phyloP scores from a whole-genome alignment of 2,329 filamentous ascomycete species.

The Meredithiella fracta region DNA sequence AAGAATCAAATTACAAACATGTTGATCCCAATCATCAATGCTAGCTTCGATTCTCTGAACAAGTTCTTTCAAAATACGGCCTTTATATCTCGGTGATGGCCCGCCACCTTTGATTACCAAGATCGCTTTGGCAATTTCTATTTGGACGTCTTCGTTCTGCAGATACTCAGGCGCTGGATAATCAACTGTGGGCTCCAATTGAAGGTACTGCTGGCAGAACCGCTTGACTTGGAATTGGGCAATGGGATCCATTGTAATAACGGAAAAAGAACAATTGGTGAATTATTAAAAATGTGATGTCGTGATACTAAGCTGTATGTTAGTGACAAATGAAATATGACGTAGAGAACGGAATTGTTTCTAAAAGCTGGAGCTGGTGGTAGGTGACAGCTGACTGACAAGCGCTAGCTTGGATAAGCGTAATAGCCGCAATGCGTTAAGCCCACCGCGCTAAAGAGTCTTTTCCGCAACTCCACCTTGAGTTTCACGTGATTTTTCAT shows the following conservation, averaged over 20 bases:
- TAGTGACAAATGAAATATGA: too few relatives aligned
- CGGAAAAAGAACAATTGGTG: background rate
- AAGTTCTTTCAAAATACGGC: slow-evolving; percentile 58
- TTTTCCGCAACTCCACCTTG: too few relatives aligned
- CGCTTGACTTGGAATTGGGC: slow-evolving; percentile 21
- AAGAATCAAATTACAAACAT: slow-evolving; percentile 40
- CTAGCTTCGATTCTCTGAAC: slow-evolving; percentile 52
- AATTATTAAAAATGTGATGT: too few relatives aligned
- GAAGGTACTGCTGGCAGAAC: slow-evolving; percentile 63
- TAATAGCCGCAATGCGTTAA: too few relatives aligned
- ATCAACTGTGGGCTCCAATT: slow-evolving; percentile 48
- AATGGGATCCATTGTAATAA: background rate
- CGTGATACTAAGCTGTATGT: too few relatives aligned
- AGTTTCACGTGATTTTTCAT: too few relatives aligned
- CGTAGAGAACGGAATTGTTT: too few relatives aligned
- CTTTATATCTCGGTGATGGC: slow-evolving; percentile 53
- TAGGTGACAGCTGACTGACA: too few relatives aligned
- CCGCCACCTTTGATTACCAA: background rate
- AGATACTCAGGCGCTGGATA: slow-evolving; percentile 46
- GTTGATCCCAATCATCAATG: slow-evolving; percentile 66
- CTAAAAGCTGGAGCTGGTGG: too few relatives aligned
- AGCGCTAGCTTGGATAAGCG: too few relatives aligned
- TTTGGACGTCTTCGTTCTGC: slow-evolving; percentile 44
- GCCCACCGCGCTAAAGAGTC: too few relatives aligned
- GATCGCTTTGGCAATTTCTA: slow-evolving; percentile 5